Evolutionary conservation across 2,329 filamentous ascomycete genomes (phyloP), one percentile per base, ranked within the genome.

Genomic region (Ceratocystis colombiana): DNA sequence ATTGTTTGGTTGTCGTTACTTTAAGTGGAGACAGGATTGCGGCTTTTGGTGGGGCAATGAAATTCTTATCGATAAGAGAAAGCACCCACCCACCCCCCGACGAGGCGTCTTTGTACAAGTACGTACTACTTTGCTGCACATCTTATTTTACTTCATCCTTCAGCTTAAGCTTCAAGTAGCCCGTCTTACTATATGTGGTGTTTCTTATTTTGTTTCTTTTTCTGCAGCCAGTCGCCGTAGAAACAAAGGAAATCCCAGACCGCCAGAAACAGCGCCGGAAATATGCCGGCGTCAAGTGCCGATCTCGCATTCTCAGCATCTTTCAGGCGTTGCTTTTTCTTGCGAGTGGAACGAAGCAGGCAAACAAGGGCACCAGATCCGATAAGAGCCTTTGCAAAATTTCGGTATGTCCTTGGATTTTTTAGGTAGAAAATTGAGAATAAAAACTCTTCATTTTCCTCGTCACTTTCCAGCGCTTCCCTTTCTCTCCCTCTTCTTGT

Each of bases 281-380:
- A 59, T n/a, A 30, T 59, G 55, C 55, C 55, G 55, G 28, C 17
- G 17, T 37, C n/a, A 33, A 59, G 10, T 59, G 55, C 55, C 55
- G 55, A 59, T n/a, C 17, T 59, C 55, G 17, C 25, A 8, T 37
- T 8, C 30, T 17, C 25, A 41, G 37, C 37, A 37, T 37, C 20
- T 37, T 59, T 3, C 7, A 8, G 25, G 17, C 28, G 2, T n/a
- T 59, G 55, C 48, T 53, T 59, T n/a, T 33, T 59, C 55, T 59
- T 37, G 17, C 28, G 28, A 8, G 37, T 41, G 15, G 17, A 5
- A 37, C 55, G 28, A 37, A n/a, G 22, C 53, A 62, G 28, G 20
- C 37, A 41, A 41, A 15, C 12, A 41, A 41, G 30, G 28, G 61
- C 2, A 17, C 2, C 37, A 5, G 55, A 59, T 59, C 55, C 37